Evolutionary conservation across 768 basidiomycete genomes (phyloP).

Genomic region (Kwoniella newhampshirensis): DNA sequence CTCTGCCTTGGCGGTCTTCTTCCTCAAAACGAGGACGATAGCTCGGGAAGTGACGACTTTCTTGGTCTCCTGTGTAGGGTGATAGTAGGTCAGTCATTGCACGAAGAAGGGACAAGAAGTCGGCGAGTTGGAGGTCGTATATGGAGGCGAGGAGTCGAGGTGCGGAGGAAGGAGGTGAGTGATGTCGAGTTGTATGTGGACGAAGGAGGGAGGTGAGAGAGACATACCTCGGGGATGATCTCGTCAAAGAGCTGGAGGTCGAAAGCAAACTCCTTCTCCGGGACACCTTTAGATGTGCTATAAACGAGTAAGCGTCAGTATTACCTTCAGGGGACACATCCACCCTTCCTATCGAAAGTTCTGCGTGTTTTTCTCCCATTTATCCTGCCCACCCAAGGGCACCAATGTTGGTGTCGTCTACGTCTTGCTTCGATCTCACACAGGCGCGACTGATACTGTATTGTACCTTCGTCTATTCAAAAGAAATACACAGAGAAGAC

Average conservation of each 20-base stretch:
- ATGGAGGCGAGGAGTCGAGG: no score
- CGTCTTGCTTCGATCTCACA: no score
- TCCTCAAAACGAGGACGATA: conserved; percentile 69
- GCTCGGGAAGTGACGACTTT: conserved; percentile 68
- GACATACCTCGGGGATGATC: conserved; percentile 69
- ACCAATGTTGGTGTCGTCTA: no score
- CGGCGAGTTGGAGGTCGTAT: no score
- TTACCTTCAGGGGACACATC: no score
- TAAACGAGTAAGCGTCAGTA: neutral
- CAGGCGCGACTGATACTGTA: no score
- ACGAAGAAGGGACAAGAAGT: no score
- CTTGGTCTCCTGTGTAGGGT: conserved; percentile 59
- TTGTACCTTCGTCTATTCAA: neutral
- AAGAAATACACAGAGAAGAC: neutral
- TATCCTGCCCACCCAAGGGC: no score
- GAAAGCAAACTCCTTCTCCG: conserved; percentile 71
- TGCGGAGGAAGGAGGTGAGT: no score
- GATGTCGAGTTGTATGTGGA: conserved; percentile 4
- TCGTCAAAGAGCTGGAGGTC: conserved; percentile 72
- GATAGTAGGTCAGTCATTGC: no score
- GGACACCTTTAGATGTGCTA: conserved; percentile 54
- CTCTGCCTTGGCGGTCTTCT: conserved; percentile 71
- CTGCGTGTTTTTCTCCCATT: no score
- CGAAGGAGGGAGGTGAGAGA: neutral
- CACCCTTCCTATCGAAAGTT: no score